These are phyloP conservation scores for Dendrobium officinale DNA, from an alignment of 106 monocot species.

Conservation along the genomic window DNA sequence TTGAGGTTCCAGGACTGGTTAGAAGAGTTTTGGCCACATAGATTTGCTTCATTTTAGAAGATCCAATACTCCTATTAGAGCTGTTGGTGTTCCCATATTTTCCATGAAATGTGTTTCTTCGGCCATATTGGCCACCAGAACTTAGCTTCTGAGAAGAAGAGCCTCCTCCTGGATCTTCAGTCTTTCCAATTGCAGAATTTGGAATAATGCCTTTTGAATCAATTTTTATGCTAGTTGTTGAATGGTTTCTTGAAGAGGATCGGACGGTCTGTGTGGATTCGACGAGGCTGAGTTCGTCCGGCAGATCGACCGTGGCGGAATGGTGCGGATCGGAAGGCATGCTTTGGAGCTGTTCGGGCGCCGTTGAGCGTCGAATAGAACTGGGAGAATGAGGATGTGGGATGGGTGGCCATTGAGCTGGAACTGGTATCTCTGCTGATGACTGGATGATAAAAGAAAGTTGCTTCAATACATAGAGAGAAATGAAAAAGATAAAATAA, in stretches of 20 bases:
- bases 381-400: conserved; percentile 40
- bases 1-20: conserved; percentile 14
- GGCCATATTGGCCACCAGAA: conserved; percentile 54
- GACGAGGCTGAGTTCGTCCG: conserved; percentile 33
- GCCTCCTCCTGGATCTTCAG: no score
- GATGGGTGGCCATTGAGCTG: conserved; percentile 62
- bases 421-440: conserved; percentile 55
- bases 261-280: conserved; percentile 15
- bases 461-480: no score
- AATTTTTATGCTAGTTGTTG: conserved; percentile 18
- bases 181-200: neutral
- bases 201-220: conserved; percentile 6
- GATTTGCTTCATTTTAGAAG: conserved; percentile 71
- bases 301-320: conserved; percentile 14
- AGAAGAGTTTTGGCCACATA: conserved; percentile 69
- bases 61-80: conserved; percentile 38
- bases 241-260: conserved; percentile 11
- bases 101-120: conserved; percentile 47
- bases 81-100: conserved; percentile 30
- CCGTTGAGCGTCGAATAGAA: conserved; percentile 41
- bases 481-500: no score
- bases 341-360: conserved; percentile 37
- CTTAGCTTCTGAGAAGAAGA: conserved; percentile 15
- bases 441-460: conserved; percentile 24
- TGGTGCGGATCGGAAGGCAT: conserved; percentile 14